Evolutionary conservation across 768 basidiomycete species (phyloP).

Genomic region (Pleurotus giganteus): DNA sequence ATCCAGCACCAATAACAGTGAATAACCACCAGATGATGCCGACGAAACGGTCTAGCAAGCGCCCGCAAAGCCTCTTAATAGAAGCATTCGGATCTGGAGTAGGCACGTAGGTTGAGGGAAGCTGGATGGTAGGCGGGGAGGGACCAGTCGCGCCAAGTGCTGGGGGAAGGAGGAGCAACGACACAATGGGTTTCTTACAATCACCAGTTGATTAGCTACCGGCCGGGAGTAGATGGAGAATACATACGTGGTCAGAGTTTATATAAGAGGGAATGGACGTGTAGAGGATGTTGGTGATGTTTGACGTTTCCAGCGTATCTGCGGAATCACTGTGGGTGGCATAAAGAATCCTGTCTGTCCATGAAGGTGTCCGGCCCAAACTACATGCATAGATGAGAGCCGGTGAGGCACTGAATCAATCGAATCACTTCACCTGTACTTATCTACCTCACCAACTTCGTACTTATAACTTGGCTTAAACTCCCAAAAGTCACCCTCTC

Average conservation of each 20-base stretch:
- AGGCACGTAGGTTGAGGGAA: slow-evolving; percentile 52
- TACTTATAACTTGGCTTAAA: slow-evolving; percentile 96
- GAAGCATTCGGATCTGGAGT: slow-evolving; percentile 49
- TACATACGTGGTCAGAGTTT: slow-evolving; percentile 83
- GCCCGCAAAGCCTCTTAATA: slow-evolving; percentile 65
- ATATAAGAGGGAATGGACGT: slow-evolving; percentile 81
- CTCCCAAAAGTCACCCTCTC: slow-evolving; percentile 83
- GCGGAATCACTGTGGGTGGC: slow-evolving; percentile 70
- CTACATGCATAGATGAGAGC: slow-evolving; percentile 30
- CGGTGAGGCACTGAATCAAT: neutral
- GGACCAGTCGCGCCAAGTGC: slow-evolving; percentile 23
- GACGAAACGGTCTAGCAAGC: slow-evolving; percentile 65
- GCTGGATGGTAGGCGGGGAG: slow-evolving; percentile 41
- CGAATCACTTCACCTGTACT: slow-evolving; percentile 62
- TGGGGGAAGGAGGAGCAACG: slow-evolving; percentile 62
- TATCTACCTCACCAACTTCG: slow-evolving; percentile 74
- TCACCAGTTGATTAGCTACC: neutral
- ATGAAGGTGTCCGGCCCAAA: slow-evolving; percentile 74
- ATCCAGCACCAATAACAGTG: slow-evolving; percentile 75
- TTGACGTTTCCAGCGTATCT: slow-evolving; percentile 44
- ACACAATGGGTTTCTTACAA: slow-evolving; percentile 81
- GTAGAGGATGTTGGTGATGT: slow-evolving; percentile 68
- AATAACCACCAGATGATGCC: slow-evolving; percentile 82
- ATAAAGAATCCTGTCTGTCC: slow-evolving; percentile 93
- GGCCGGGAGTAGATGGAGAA: neutral